A percentile compares a stretch with the other conserved stretches of the same genome.
These are phyloP conservation scores for Leishmania braziliensis DNA, from an alignment of 208 protist genomes.

Conservation along the genomic window DNA sequence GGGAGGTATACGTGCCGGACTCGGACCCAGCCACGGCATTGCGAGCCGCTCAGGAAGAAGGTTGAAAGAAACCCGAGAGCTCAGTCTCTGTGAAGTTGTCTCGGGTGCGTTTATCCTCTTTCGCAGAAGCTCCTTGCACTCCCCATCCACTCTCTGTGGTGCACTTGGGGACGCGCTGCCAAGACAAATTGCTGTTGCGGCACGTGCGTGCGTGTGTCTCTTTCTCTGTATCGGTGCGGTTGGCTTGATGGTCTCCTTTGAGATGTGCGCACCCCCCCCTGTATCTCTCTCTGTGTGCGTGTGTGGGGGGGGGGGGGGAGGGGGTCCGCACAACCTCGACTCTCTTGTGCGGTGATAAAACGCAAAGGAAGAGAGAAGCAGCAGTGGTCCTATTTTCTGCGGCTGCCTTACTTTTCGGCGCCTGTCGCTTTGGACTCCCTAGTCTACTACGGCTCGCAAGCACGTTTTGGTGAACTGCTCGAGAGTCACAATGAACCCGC, in stretches of 20 bases:
- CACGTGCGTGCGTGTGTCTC: not conserved
- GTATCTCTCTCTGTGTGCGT: not conserved
- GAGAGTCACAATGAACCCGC: not conserved
- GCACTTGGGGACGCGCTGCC: not conserved
- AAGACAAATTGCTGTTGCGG: not conserved
- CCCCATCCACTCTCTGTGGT: no score
- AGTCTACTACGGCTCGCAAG: not conserved
- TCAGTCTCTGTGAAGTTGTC: not conserved
- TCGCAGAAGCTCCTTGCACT: not conserved
- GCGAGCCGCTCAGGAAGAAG: constrained; percentile 39
- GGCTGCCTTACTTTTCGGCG: not conserved
- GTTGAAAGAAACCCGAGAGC: not conserved
- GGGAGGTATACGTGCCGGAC: constrained; percentile 60
- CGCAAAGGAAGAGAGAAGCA: not conserved
- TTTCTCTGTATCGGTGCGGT: not conserved
- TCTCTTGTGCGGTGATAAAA: not conserved
- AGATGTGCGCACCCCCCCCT: not conserved
- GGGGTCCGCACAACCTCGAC: not conserved
- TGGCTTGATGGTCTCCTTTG: not conserved
- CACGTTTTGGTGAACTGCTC: not conserved
- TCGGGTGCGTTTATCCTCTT: not conserved
- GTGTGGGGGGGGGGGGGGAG: not conserved
- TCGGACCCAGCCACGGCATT: constrained; percentile 77
- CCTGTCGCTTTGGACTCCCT: not conserved
- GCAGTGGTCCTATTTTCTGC: not conserved